Percentiles rank a stretch among this genome's conserved stretches.
Evolutionary conservation across 1,284 basidiomycete species (phyloP).

Genomic region (Hymenochaete sp.): DNA sequence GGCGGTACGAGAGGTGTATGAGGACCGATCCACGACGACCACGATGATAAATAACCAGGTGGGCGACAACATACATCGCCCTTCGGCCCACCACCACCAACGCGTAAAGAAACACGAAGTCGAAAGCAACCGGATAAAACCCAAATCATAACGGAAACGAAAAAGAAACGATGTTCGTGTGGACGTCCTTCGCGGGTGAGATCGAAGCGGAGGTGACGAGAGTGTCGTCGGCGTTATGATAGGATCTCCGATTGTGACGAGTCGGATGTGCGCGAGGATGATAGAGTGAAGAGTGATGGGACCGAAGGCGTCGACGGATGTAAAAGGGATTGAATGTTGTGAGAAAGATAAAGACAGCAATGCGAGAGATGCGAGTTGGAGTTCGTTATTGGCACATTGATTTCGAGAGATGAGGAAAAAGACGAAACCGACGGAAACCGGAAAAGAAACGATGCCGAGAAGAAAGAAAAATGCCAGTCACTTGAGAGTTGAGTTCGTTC

Average conservation of each 20-base stretch:
- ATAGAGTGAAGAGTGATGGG: too few species aligned
- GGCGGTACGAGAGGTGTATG: too few species aligned
- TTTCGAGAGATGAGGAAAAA: slow-evolving; percentile 3
- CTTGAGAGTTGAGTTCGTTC: slow-evolving; percentile 11
- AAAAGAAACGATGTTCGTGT: slow-evolving; percentile 4
- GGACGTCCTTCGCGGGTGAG: slow-evolving; percentile 4
- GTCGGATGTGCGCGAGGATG: slow-evolving; percentile 4
- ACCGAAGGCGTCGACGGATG: too few species aligned
- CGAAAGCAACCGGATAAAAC: too few species aligned
- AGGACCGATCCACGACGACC: too few species aligned
- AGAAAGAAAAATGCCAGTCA: slow-evolving; percentile 10
- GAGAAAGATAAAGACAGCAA: slow-evolving; percentile 13
- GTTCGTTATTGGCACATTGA: slow-evolving; percentile 15
- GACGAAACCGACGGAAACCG: slow-evolving; percentile 1
- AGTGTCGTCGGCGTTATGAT: not conserved
- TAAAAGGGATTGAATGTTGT: too few species aligned
- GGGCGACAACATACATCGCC: too few species aligned
- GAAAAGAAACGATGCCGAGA: slow-evolving; percentile 5
- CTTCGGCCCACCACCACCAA: too few species aligned
- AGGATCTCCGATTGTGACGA: not conserved
- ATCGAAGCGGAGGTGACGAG: slow-evolving; percentile 5
- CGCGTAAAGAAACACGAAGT: too few species aligned
- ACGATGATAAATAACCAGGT: too few species aligned
- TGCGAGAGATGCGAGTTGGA: slow-evolving; percentile 15
- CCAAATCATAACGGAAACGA: too few species aligned